A percentile compares a stretch with the other conserved stretches of the same genome.
These are phyloP conservation scores for Cyclocybe aegerita DNA, from an alignment of 768 basidiomycete genomes.

Conservation along the genomic window DNA sequence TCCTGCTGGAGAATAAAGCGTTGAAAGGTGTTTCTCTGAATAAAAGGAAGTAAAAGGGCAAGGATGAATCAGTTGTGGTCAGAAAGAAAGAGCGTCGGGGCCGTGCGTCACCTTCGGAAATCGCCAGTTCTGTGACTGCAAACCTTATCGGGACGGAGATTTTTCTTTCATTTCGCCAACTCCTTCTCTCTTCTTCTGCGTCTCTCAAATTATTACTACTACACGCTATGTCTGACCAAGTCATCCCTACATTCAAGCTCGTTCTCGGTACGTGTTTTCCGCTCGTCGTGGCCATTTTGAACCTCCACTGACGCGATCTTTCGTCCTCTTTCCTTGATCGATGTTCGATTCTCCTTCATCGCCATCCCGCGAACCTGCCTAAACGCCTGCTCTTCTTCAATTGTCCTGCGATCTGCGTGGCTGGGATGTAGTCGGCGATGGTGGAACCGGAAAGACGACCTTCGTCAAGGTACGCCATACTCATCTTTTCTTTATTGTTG, in stretches of 20 bases:
- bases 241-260: constrained; percentile 94
- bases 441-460: constrained; percentile 97
- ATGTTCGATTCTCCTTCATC: constrained; percentile 38
- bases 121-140: constrained; percentile 27
- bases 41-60: background rate
- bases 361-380: constrained; percentile 16
- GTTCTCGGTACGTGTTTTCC: constrained; percentile 77
- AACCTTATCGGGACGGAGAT: constrained; percentile 43
- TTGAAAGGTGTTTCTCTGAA: background rate
- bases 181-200: constrained; percentile 23
- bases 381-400: constrained; percentile 15
- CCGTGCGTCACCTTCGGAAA: constrained; percentile 32
- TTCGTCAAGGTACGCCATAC: constrained; percentile 83
- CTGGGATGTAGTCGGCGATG: constrained; percentile 75
- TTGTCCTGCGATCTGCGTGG: constrained; percentile 15
- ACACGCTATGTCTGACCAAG: constrained; percentile 40
- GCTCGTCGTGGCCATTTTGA: constrained; percentile 1
- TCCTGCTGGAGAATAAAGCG: no score
- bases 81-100: constrained; percentile 11
- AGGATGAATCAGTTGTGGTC: constrained; percentile 7
- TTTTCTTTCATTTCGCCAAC: constrained; percentile 28
- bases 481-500: constrained; percentile 12
- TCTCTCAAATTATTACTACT: constrained; percentile 20
- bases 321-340: constrained; percentile 46
- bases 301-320: constrained; percentile 28